These are phyloP conservation scores for Annona cherimola DNA, from an alignment of 164 flowering plant species.

Conservation along the genomic window DNA sequence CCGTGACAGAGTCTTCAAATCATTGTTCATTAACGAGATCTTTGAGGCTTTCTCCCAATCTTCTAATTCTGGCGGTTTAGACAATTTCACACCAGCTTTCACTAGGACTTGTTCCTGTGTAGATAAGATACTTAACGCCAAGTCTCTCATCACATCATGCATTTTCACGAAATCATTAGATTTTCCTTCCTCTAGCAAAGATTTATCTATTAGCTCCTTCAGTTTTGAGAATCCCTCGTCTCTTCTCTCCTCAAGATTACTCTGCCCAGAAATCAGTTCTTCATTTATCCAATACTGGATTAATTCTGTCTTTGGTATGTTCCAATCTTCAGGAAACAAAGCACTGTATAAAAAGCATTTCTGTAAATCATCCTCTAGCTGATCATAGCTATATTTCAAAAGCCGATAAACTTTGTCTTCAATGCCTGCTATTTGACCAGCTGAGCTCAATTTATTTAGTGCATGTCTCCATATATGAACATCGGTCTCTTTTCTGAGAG, in stretches of 20 bases:
- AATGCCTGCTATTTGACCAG: background rate
- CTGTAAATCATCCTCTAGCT: background rate
- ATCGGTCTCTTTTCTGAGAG: background rate
- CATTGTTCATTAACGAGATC: background rate
- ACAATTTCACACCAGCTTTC: background rate
- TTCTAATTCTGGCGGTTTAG: background rate
- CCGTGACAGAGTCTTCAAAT: background rate
- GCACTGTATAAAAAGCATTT: background rate
- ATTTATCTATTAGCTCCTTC: background rate
- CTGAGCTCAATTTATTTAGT: background rate
- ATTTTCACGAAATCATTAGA: background rate
- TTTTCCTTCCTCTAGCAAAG: background rate
- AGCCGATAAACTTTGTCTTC: background rate
- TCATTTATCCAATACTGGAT: background rate
- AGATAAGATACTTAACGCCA: background rate
- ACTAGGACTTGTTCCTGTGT: background rate
- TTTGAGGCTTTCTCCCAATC: background rate
- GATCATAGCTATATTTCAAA: conserved; percentile 1
- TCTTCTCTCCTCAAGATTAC: background rate
- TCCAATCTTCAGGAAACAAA: background rate
- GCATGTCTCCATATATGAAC: background rate
- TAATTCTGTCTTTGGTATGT: background rate
- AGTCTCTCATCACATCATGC: background rate
- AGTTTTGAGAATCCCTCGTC: background rate
- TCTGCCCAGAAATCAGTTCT: background rate